Evolutionary conservation across 2,329 filamentous ascomycete species (phyloP), one percentile per base, ranked within the genome.

Genomic region (Epichloe coenophiala): DNA sequence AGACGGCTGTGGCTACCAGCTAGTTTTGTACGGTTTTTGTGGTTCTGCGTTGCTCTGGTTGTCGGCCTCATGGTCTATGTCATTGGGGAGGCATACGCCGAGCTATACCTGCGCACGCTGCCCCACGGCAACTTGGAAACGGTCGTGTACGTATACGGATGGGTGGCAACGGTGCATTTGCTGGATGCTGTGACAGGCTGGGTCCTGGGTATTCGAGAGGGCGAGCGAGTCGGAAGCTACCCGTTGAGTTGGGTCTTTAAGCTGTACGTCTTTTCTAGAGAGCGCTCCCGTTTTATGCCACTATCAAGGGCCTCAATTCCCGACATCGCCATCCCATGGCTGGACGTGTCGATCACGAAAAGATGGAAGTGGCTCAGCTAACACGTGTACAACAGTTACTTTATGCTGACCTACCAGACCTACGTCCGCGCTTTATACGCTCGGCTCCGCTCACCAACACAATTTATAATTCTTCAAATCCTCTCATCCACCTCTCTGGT

Each of bases 211-310:
- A 80, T 77, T 39, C 77, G 75, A 48, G 78, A 84, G 57, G 81
- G 81, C 45, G 78, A 84, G 61, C 71, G 81, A 35, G 81, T 85
- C 1, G 80, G 81, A 39, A 83, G 78, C 61, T 85, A 85, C 58
- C 81, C 81, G n/a, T 63, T 85, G 51, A 81, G 79, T 56, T 85
- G 80, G 77, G 76, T 83, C 41, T 85, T 85, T 59, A 85, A 85
- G 62, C 71, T 85, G 76, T 83, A 61, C 66, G 76, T 66, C 21
- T 11, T 46, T 46, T 17, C 45, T 13, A 17, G 17, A 35, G 31
- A 38, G 19, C n/a, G 19, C 40, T 33, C 35, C 5, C 19, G 15
- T 4, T 21, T 49, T 15, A 41, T 15, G 40, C 37, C 7, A 12
- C 9, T 12, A 4, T 27, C 11, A 19, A 12, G 40, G 17, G 21